phyloP scores from a whole-genome alignment of 139 green algal species.

The Auxenochlorella pyrenoidosa region DNA sequence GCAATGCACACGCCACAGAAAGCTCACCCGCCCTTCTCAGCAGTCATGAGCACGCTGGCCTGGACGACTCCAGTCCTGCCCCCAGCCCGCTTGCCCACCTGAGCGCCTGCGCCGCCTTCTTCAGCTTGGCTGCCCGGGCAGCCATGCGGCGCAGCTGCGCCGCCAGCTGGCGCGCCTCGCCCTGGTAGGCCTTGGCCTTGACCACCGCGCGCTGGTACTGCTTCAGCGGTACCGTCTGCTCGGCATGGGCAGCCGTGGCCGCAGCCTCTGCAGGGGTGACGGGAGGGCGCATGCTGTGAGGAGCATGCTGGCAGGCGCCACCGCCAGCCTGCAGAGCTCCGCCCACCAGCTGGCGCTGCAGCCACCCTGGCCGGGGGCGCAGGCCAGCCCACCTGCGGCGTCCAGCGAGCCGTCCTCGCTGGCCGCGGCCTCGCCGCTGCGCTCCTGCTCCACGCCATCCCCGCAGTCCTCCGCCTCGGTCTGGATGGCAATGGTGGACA shows the following conservation, averaged over 20 bases:
- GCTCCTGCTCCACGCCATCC: slow-evolving; percentile 28
- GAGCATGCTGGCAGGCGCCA: neutral
- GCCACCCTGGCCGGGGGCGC: too few relatives aligned
- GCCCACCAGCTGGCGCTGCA: too few relatives aligned
- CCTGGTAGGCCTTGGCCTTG: slow-evolving; percentile 26
- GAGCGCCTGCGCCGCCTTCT: slow-evolving; percentile 21
- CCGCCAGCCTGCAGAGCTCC: too few relatives aligned
- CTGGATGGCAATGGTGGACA: slow-evolving; percentile 32
- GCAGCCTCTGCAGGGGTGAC: neutral
- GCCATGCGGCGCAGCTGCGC: slow-evolving; percentile 29
- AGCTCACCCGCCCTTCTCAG: too few relatives aligned
- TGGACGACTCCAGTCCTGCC: neutral
- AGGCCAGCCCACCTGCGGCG: neutral
- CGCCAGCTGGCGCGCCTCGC: slow-evolving; percentile 21
- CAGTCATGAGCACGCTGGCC: too few relatives aligned
- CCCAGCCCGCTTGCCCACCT: neutral
- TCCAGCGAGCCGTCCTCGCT: slow-evolving; percentile 16
- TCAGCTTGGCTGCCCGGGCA: slow-evolving; percentile 21
- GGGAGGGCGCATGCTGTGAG: neutral
- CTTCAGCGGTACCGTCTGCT: slow-evolving; percentile 23
- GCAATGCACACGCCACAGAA: neutral
- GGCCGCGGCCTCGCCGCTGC: slow-evolving; percentile 6
- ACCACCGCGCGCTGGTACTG: slow-evolving; percentile 34
- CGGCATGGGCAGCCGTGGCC: neutral
- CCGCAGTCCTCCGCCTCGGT: slow-evolving; percentile 13